Evolutionary conservation across 2,329 filamentous ascomycete species (phyloP), one percentile per base, ranked within the genome.

Genomic region (Fusarium abutilonis): DNA sequence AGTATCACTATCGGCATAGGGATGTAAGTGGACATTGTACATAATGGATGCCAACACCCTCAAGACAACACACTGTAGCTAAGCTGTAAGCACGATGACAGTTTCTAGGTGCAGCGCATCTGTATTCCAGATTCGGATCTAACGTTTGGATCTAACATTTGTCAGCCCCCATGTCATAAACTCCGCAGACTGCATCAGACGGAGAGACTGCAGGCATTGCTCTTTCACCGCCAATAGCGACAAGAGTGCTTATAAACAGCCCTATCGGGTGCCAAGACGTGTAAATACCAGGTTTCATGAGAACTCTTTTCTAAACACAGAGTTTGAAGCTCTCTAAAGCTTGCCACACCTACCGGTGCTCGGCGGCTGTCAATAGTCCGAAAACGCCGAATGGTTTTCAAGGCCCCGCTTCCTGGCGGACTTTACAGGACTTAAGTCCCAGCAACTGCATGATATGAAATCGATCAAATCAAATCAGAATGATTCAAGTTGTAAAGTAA

Each of bases 361-460:
- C 67, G 67, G 67, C 38, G 38, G 49, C 42, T 54, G 36, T 42
- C n/a, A 35, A 46, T 56, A 44, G 59, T 57, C 67, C 67, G 67
- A 69, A 32, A 26, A 29, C 51, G 44, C 67, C 66, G 64, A 60
- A 48, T 52, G 32, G 39, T 34, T 34, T 31, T 11, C 10, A 23
- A 42, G 40, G 50, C 56, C 64, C 67, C 62, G 56, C 59, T 56
- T 34, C 39, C 42, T 34, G 48, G 56, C 67, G 67, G 67, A 69
- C 62, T 69, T 69, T 62, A 65, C 32, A 55, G 29, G 47, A 52
- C 43, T 54, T 69, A 68, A 69, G 54, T 60, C 64, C 67, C 66
- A 68, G 32, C 34, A 44, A 23, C 34, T 47, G 34, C 43, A 64
- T 60, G 46, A 43, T 46, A 28, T 15, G 6, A 26, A 26, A 26